Evolutionary conservation across 768 basidiomycete genomes (phyloP).

Genomic region (Trametes elegans): DNA sequence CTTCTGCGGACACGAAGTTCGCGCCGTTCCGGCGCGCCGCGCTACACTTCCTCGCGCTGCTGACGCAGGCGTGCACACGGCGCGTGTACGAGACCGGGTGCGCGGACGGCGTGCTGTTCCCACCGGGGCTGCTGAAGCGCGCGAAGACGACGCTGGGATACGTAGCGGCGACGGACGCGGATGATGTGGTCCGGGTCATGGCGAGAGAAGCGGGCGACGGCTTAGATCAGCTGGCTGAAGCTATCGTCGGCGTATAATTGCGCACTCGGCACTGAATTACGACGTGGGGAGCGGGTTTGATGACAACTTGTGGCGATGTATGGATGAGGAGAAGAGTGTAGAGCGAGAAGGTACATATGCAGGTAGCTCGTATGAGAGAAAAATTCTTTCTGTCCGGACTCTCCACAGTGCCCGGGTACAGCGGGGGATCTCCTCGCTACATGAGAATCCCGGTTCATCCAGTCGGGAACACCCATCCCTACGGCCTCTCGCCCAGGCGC

Average conservation of each 20-base stretch:
- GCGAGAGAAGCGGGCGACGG: constrained; percentile 66
- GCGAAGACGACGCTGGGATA: constrained; percentile 65
- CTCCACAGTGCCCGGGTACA: too few relatives aligned
- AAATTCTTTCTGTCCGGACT: too few relatives aligned
- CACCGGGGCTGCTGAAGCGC: constrained; percentile 42
- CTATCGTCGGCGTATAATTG: constrained; percentile 36
- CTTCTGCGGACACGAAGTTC: constrained; percentile 57
- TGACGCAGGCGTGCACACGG: constrained; percentile 61
- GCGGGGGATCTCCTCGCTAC: too few relatives aligned
- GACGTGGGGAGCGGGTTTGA: background rate
- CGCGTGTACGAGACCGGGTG: constrained; percentile 45
- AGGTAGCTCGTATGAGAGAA: too few relatives aligned
- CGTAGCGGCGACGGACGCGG: constrained; percentile 67
- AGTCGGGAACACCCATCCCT: too few relatives aligned
- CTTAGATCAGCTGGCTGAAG: constrained; percentile 49
- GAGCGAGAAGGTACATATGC: too few relatives aligned
- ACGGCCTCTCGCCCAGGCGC: too few relatives aligned
- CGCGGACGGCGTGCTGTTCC: constrained; percentile 29
- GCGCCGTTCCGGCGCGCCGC: constrained; percentile 85
- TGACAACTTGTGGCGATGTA: too few relatives aligned
- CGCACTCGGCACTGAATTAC: background rate
- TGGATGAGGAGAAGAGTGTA: too few relatives aligned
- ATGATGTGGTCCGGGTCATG: constrained; percentile 70
- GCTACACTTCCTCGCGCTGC: constrained; percentile 72
- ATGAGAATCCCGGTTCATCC: too few relatives aligned